Evolutionary conservation across 345 rosid genomes (phyloP), one percentile per base, ranked within the genome.

Genomic region (Hypericum androsaemum): DNA sequence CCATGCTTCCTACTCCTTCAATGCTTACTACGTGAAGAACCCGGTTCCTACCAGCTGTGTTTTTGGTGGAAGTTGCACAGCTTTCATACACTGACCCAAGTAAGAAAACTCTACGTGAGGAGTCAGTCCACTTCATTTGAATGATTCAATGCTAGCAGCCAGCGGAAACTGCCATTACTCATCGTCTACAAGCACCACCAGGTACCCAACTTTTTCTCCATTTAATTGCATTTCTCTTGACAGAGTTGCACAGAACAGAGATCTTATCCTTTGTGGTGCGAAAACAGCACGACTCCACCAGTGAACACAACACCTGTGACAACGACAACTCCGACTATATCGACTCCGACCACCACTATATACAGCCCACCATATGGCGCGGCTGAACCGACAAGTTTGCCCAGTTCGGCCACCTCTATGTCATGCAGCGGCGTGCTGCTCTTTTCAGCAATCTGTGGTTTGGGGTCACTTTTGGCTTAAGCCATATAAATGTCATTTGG

Each of bases 1-100:
- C 57, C 99, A 94, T 63, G 99, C 97, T 55, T 94, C 97, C 41
- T 88, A 74, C 62, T 94, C 95, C 55, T 94, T 88, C 87, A 86
- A 88, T 63, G 77, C 76, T 40, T 94, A 94, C 75, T 94, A 94
- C 72, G 95, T 76, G 65, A 94, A 94, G 83, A 89, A 88, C 64
- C 97, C 99, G 40, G 74, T 13, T 60, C 70, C 97, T 32, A 77
- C 86, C 37, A 92, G 98, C 79, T 88, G 98, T n/a, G n/a, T n/a
- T n/a, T n/a, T n/a, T n/a, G n/a, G n/a, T n/a, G n/a, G n/a, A n/a
- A n/a, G n/a, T n/a, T 35, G 97, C 97, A 52, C 95, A 86, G 52
- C 89, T 94, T 60, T 63, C 86, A 52, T 58, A 50, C 64, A 71
- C 90, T 28, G 99, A 88, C 71, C 99, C 98, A 61, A 94, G 99